These are phyloP conservation scores for Penicillium odoratum DNA, from an alignment of 495 filamentous ascomycete species.

Conservation along the genomic window DNA sequence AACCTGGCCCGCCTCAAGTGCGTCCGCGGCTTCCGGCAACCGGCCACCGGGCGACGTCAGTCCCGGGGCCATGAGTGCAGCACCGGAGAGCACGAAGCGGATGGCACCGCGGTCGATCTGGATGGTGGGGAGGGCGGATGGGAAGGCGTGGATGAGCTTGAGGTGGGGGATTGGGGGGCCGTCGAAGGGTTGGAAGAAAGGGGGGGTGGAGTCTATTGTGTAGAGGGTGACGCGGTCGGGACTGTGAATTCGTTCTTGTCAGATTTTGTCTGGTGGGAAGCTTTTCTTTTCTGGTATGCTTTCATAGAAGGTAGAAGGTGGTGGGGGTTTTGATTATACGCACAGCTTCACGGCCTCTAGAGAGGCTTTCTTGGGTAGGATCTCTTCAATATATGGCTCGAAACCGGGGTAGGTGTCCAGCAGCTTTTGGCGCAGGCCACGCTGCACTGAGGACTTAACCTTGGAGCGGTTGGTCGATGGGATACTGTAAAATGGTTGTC, in stretches of 20 bases:
- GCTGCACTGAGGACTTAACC: conserved; percentile 95
- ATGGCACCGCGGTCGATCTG: conserved; percentile 91
- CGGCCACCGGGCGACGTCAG: conserved; percentile 78
- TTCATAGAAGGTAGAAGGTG: background rate
- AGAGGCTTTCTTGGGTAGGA: conserved; percentile 94
- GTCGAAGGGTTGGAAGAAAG: conserved; percentile 92
- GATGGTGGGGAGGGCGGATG: conserved; percentile 48
- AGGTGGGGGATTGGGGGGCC: conserved; percentile 78
- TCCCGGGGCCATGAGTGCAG: conserved; percentile 93
- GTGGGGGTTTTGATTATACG: conserved; percentile 5
- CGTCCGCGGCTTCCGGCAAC: conserved; percentile 60
- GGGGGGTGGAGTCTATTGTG: conserved; percentile 68
- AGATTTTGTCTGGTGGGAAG: background rate
- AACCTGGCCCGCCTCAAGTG: conserved; percentile 70
- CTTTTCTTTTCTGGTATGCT: background rate
- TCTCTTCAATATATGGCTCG: conserved; percentile 86
- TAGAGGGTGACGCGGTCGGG: conserved; percentile 88
- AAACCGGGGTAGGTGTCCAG: conserved; percentile 83
- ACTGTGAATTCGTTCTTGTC: conserved; percentile 32
- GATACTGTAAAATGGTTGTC: conserved; percentile 53
- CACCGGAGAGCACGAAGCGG: conserved; percentile 90
- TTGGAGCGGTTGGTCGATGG: conserved; percentile 81
- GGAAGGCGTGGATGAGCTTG: conserved; percentile 65
- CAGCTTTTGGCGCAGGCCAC: conserved; percentile 77
- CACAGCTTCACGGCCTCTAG: conserved; percentile 86